Conservation (phyloP, 495 filamentous ascomycete species). For the Massariosphaeria phaeospora region DNA sequence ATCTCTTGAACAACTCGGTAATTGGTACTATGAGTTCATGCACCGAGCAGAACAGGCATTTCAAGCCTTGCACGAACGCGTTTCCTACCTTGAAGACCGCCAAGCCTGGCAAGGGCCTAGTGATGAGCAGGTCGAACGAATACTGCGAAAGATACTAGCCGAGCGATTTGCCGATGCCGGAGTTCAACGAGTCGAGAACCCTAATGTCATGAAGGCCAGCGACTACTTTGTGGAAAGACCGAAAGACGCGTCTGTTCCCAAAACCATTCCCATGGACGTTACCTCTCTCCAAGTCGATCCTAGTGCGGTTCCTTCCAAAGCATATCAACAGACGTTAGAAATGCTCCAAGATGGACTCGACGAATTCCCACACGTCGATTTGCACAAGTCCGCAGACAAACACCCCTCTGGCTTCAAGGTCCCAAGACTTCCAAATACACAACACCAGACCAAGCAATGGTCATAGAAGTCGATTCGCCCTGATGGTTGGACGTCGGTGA, state of each 20-base stretch:
- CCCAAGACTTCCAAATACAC: not conserved
- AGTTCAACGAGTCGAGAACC: slow-evolving; percentile 2
- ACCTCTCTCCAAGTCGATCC: slow-evolving; percentile 14
- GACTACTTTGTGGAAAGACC: slow-evolving; percentile 12
- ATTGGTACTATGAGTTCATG: slow-evolving; percentile 24
- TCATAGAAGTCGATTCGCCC: too few species aligned
- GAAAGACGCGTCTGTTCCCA: not conserved
- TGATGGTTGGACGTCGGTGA: too few species aligned
- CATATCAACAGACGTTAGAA: slow-evolving; percentile 6
- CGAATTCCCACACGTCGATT: slow-evolving; percentile 7
- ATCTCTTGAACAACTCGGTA: slow-evolving; percentile 10
- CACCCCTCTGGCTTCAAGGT: not conserved
- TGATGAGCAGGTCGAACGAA: slow-evolving; percentile 21
- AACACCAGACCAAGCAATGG: slow-evolving; percentile 2
- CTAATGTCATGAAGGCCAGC: not conserved
- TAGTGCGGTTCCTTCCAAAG: slow-evolving; percentile 8
- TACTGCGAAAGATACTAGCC: slow-evolving; percentile 21
- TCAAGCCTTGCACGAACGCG: slow-evolving; percentile 15
- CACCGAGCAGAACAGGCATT: slow-evolving; percentile 16
- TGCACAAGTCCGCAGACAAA: not conserved
- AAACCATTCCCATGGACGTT: slow-evolving; percentile 10
- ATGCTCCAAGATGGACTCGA: slow-evolving; percentile 7
- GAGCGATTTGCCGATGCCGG: slow-evolving; percentile 10
- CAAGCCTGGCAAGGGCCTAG: slow-evolving; percentile 15
- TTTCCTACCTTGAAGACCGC: slow-evolving; percentile 16